Base-by-base conservation (phyloP, 2,329 filamentous ascomycete genomes). In the Hypomyces perniciosus region DNA sequence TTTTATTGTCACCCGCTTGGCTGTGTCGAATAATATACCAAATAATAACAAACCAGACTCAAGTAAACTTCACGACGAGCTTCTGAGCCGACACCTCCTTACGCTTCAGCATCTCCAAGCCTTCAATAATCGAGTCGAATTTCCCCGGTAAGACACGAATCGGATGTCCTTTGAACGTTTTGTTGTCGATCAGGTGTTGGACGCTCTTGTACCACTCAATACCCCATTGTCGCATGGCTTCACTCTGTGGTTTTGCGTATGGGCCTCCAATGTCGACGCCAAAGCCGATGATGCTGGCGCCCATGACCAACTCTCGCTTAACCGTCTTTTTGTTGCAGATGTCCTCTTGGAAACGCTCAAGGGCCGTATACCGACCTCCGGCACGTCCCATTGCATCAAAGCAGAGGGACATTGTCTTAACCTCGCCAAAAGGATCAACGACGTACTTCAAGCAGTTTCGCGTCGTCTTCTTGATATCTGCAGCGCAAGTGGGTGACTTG, bases 401-500 rank as follows among this genome's bases (percentile, higher is more conserved):
- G 56, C 61, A 61, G 13, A 67, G 39, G 54, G 27, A 38, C 48
- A 10, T 56, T 60, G 65, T 60, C 30, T 58, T 56, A 9, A 52
- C 57, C 2, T 51, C 46, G 28, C 53, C 55, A 46, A 56, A 54
- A 52, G 51, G 56, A 59, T 65, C 63, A 59, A 61, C 62, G 4
- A 58, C 62, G 30, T 61, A 54, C 35, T 49, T 55, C 8, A 65
- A 57, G 7, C 37, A 46, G 46, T 61, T 54, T 20, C 50, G 45
- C 1, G 63, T 62, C 31, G 54, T 51, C 13, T 51, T 52, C 30
- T 59, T 60, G 38, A 66, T 65, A 29, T 62, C 60, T 8, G 56
- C 56, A 2, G 56, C 60, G 4, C 57, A 55, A 6, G 54, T 56
- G 28, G 57, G 49, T 4, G 60, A 54, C 13, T 60, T 62, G 61